Evolutionary conservation across 192 early-diverging fungal genomes (phyloP).

Genomic region (Cetraspora pellucida): DNA sequence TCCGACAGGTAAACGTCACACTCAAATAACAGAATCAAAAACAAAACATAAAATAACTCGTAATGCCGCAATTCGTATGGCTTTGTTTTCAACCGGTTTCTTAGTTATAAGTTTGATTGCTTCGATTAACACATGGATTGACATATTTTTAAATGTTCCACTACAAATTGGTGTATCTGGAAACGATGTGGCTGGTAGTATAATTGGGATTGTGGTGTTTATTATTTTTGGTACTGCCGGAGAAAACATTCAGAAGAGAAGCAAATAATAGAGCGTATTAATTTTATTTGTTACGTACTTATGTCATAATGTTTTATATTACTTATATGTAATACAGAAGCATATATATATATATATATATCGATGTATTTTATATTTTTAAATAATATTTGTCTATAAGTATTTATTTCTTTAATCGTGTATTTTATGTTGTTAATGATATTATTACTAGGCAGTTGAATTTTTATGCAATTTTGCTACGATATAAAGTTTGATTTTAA

Average conservation of each 20-base stretch:
- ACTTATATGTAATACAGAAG: no score
- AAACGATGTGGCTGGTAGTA: not conserved
- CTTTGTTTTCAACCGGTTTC: not conserved
- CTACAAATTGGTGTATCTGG: not conserved
- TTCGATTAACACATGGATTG: not conserved
- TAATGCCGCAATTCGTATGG: not conserved
- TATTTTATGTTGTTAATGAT: no score
- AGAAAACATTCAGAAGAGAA: conserved; percentile 50
- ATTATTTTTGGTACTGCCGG: not conserved
- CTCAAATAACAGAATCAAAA: not conserved
- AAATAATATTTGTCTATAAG: no score
- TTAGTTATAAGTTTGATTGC: not conserved
- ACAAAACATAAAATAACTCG: not conserved
- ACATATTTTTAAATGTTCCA: not conserved
- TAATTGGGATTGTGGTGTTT: not conserved
- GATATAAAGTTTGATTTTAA: no score
- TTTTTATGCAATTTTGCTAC: no score
- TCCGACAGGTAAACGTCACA: not conserved
- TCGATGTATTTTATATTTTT: no score
- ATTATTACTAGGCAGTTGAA: no score
- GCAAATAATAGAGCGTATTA: no score
- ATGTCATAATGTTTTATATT: no score
- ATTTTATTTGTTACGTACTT: no score
- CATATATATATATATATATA: no score
- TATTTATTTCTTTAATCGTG: no score